Conservation (phyloP, 1,139 yeast genomes). For the Hyphopichia burtonii region DNA sequence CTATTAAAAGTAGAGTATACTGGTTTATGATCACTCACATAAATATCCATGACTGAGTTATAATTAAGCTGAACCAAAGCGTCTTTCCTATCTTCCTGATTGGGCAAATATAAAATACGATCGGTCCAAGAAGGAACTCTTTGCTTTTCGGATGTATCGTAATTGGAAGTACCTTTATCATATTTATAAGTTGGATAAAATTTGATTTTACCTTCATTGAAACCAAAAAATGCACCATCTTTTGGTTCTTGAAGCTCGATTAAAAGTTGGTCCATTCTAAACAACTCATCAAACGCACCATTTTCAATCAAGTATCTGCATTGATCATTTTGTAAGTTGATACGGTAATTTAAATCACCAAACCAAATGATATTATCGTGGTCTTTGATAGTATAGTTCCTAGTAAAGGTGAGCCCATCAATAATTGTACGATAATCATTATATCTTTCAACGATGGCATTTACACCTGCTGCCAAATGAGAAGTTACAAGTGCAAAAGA, state of each 20-base stretch:
- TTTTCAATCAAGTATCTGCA: constrained; percentile 58
- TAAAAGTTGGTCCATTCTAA: constrained; percentile 78
- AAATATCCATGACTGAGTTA: constrained; percentile 53
- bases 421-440: constrained; percentile 83
- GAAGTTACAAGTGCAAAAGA: constrained; percentile 83
- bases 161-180: constrained; percentile 79
- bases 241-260: constrained; percentile 63
- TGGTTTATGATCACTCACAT: constrained; percentile 87
- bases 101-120: constrained; percentile 58
- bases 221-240: constrained; percentile 82
- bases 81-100: constrained; percentile 41
- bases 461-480: constrained; percentile 91
- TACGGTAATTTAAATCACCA: constrained; percentile 93
- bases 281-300: constrained; percentile 50
- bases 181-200: constrained; percentile 93
- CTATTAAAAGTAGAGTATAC: constrained; percentile 74
- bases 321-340: constrained; percentile 70
- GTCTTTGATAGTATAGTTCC: constrained; percentile 68
- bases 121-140: constrained; percentile 98
- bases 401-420: constrained; percentile 73
- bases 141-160: constrained; percentile 89
- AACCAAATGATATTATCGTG: constrained; percentile 91
- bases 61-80: constrained; percentile 59
- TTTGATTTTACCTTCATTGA: constrained; percentile 72
- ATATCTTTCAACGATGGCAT: constrained; percentile 81